Base-by-base conservation (phyloP, 108 stramenopile genomes). In the Discostella stelligeroides region DNA sequence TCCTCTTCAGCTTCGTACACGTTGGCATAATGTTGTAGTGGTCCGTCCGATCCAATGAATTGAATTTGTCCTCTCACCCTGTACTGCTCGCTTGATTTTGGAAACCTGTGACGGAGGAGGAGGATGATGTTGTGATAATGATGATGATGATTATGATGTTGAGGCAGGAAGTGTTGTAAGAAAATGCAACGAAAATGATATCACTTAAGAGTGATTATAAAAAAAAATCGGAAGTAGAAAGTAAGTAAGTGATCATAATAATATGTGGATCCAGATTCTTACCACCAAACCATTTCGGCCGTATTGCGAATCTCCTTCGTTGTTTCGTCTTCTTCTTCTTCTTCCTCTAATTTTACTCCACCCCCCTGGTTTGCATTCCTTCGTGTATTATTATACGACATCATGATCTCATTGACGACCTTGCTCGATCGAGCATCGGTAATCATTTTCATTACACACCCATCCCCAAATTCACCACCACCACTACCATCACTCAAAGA, bases 241-340 rank as follows among this genome's bases (percentile, higher is more conserved):
- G 1, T 11, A 53, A 24, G 23, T 23, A 7, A 54, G n/a, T n/a
- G n/a, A n/a, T n/a, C n/a, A n/a, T n/a, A n/a, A n/a, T n/a, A n/a
- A n/a, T n/a, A n/a, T n/a, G n/a, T n/a, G n/a, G n/a, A n/a, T n/a
- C n/a, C n/a, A n/a, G n/a, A n/a, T 45, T 58, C 71, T 63, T 46
- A 72, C 81, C 95, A 96, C 92, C 92, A 96, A 0, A 91, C 87
- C 69, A 96, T 63, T 75, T 96, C 95, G 8, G 76, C 82, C 18
- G 63, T 76, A 30, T 63, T 48, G 12, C 60, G 54, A 53, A 79
- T 63, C 34, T 63, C 6, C 14, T 7, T 28, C 20, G 17, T 50
- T 8, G 18, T 24, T 24, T 50, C 49, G 49, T 15, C 45, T n/a
- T n/a, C n/a, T 7, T 40, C 40, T 17, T 48, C 37, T 45, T 63